Conservation (phyloP, 225 moss, liverwort and hornwort species). For the Antitrichia curtipendula region DNA sequence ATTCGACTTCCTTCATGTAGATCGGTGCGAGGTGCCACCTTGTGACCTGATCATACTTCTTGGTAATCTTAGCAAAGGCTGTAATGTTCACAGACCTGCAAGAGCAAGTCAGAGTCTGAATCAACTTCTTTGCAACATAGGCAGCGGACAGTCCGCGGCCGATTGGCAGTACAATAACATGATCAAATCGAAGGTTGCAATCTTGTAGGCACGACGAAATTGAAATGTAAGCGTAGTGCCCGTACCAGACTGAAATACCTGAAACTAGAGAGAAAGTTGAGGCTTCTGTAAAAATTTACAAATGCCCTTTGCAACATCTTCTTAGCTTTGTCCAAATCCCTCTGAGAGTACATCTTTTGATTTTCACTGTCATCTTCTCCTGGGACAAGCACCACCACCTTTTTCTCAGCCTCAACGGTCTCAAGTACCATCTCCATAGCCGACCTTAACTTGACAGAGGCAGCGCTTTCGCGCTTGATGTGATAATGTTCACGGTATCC, state of each 20-base stretch:
- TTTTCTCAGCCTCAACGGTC: not conserved
- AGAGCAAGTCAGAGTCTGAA: not conserved
- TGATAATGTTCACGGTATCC: not conserved
- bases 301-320: slow-evolving; percentile 45
- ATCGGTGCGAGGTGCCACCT: not conserved
- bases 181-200: not conserved
- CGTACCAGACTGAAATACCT: slow-evolving; percentile 8
- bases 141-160: not conserved
- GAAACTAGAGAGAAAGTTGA: slow-evolving; percentile 45
- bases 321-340: slow-evolving; percentile 27
- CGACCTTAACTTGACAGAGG: not conserved
- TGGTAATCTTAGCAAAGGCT: slow-evolving; percentile 57
- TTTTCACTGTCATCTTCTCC: not conserved
- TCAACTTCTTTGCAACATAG: not conserved
- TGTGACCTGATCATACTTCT: slow-evolving; percentile 1
- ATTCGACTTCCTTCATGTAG: slow-evolving; percentile 25
- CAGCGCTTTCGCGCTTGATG: not conserved
- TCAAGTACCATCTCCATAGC: not conserved
- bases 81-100: slow-evolving; percentile 49
- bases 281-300: slow-evolving; percentile 50
- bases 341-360: not conserved
- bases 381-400: not conserved
- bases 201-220: not conserved
- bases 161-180: not conserved
- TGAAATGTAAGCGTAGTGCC: not conserved